Conservation (phyloP, 768 basidiomycete species). For the Neoboletus magnificus region DNA sequence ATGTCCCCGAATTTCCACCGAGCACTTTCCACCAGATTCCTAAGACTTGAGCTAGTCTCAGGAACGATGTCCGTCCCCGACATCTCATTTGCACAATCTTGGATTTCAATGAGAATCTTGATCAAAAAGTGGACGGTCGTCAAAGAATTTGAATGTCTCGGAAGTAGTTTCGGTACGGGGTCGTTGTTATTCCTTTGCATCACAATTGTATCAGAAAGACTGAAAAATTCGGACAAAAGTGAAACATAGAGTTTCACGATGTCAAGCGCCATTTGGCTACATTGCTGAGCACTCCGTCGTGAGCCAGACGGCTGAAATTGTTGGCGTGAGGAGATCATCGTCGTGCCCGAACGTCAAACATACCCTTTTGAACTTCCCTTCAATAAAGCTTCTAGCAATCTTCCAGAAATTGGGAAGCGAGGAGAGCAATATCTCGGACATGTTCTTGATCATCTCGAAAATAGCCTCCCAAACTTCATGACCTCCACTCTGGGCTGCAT, state of each 20-base stretch:
- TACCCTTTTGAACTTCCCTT: conserved; percentile 91
- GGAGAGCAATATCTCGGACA: conserved; percentile 84
- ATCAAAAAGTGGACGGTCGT: conserved; percentile 78
- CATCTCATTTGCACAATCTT: conserved; percentile 82
- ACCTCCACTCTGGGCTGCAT: conserved; percentile 62
- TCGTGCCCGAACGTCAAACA: conserved; percentile 6
- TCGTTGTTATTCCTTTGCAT: conserved; percentile 44
- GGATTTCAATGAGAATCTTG: conserved; percentile 78
- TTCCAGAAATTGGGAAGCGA: conserved; percentile 92
- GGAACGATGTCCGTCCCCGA: conserved; percentile 73
- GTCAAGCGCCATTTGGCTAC: conserved; percentile 83
- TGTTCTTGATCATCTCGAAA: conserved; percentile 72
- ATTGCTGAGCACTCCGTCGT: conserved; percentile 79
- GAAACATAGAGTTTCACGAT: conserved; percentile 84
- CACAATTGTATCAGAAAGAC: conserved; percentile 73
- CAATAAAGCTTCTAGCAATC: conserved; percentile 85
- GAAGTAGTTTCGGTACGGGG: conserved; percentile 53
- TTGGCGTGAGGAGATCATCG: background rate
- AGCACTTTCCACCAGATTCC: conserved; percentile 71
- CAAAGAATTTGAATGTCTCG: conserved; percentile 75
- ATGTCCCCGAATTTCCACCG: conserved; percentile 89
- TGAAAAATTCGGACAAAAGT: conserved; percentile 82
- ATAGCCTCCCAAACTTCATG: conserved; percentile 82
- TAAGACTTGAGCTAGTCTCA: conserved; percentile 68
- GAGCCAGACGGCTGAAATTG: conserved; percentile 39